phyloP scores from a whole-genome alignment of 805 yeast genomes.

The Pichia scutulata region DNA sequence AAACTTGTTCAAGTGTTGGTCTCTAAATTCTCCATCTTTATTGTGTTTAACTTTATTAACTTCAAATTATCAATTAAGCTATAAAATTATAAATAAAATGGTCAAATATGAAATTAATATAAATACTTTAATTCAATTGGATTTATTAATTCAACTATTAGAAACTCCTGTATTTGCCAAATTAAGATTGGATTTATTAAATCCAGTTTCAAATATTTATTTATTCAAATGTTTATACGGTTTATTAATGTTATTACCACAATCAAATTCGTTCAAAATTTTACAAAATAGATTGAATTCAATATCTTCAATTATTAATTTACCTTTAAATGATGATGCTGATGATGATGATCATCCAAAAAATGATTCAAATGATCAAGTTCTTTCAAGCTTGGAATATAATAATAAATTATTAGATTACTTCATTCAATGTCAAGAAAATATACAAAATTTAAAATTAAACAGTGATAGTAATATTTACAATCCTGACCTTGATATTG shows the following conservation, averaged over 20 bases:
- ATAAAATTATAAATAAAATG: constrained; percentile 67
- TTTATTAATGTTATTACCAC: constrained; percentile 87
- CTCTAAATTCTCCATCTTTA: constrained; percentile 83
- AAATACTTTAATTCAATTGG: constrained; percentile 76
- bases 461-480: constrained; percentile 5
- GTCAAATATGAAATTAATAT: constrained; percentile 78
- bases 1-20: constrained; percentile 81
- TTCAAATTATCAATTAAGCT: constrained; percentile 83
- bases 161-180: constrained; percentile 91
- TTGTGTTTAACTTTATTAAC: constrained; percentile 78
- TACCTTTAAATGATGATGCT: constrained; percentile 20
- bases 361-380: constrained; percentile 14
- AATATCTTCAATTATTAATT: constrained; percentile 34
- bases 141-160: constrained; percentile 77
- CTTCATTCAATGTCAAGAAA: constrained; percentile 41
- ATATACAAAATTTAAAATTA: constrained; percentile 19
- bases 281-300: constrained; percentile 68
- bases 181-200: constrained; percentile 78
- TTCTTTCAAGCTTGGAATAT: neutral
- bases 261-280: constrained; percentile 81
- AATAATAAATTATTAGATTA: constrained; percentile 31
- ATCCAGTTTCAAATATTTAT: constrained; percentile 75
- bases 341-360: constrained; percentile 15
- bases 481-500: neutral
- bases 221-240: constrained; percentile 87